Base-by-base conservation (phyloP, 2,329 filamentous ascomycete species). In the Penicillium oxalicum region DNA sequence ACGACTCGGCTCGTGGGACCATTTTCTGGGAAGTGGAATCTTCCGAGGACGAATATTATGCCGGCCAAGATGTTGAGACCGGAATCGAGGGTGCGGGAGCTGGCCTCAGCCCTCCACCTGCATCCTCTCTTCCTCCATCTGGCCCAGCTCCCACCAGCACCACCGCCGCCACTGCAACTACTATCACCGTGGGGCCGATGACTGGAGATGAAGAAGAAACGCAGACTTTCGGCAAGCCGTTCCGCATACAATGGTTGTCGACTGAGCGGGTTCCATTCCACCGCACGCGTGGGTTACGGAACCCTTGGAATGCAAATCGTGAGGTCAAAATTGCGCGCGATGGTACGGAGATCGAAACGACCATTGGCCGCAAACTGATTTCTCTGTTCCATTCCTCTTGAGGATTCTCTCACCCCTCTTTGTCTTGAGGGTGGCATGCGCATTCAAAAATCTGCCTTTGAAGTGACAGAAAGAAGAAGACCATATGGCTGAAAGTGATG, bases 281-380 rank as follows among this genome's bases (percentile, higher is more conserved):
- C 66, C 82, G 87, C 38, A 95, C 91, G 0, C 77, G 90, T 54
- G 91, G 91, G 0, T 71, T 97, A 47, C 81, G 91, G 32, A 97
- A 97, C 64, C 87, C 89, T 0, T 95, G 90, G 88, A 97, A 97
- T 67, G 87, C 88, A 4, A 95, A 96, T 62, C 77, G 91, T 45
- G 91, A 97, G 64, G 88, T 97, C 53, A 97, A 97, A 70, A 95
- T 97, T 63, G 91, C 91, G 25, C 80, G 91, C 60, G 91, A 97
- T 61, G 91, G 91, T 2, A 97, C 91, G 0, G 91, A 97, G 67
- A 74, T 97, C 45, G 91, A 97, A 68, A 87, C 91, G 27, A 80
- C 77, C 28, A 80, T 95, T 38, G 91, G 91, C 4, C 81, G 82
- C 59, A 82, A 82, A 59, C 73, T 97, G 46, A 76, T 94, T 53